Percentiles rank a stretch among this genome's conserved stretches.
Conservation (phyloP, 2,329 filamentous ascomycete species). For the Curvularia eragrostidis region DNA sequence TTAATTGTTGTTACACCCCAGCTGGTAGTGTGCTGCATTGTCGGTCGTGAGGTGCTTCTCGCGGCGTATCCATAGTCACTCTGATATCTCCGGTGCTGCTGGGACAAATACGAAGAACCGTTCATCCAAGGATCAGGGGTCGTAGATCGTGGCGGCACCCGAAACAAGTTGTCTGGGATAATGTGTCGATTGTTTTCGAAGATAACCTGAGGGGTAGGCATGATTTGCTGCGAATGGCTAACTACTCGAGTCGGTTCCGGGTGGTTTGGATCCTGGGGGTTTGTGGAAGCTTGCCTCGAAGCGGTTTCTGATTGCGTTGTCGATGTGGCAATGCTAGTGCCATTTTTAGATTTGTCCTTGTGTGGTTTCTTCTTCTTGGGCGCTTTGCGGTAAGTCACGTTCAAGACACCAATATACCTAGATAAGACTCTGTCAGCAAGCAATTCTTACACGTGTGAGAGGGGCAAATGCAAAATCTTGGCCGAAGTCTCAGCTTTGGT, state of each 20-base stretch:
- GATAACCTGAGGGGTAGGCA: slow-evolving; percentile 84
- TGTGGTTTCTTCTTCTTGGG: slow-evolving; percentile 64
- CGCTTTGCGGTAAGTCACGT: slow-evolving; percentile 91
- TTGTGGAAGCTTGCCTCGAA: slow-evolving; percentile 26
- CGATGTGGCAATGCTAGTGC: slow-evolving; percentile 21
- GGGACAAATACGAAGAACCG: slow-evolving; percentile 38
- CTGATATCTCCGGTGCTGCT: slow-evolving; percentile 46
- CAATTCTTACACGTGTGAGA: slow-evolving; percentile 4
- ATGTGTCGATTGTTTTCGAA: slow-evolving; percentile 96
- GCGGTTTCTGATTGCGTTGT: slow-evolving; percentile 26
- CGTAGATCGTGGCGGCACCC: slow-evolving; percentile 59
- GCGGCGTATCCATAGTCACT: slow-evolving; percentile 39
- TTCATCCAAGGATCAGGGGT: slow-evolving; percentile 48
- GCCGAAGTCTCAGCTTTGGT: slow-evolving; percentile 51
- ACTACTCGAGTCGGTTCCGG: slow-evolving; percentile 57
- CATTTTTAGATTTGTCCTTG: slow-evolving; percentile 40
- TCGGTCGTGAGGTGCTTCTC: slow-evolving; percentile 44
- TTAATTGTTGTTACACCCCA: slow-evolving; percentile 96
- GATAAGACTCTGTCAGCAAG: slow-evolving; percentile 44
- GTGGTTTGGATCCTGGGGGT: slow-evolving; percentile 15
- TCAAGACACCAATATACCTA: slow-evolving; percentile 96
- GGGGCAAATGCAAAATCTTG: slow-evolving; percentile 34
- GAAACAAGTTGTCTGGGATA: slow-evolving; percentile 82
- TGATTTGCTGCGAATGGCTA: slow-evolving; percentile 77
- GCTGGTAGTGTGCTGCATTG: slow-evolving; percentile 60